Evolutionary conservation across 2,329 filamentous ascomycete genomes (phyloP), one percentile per base, ranked within the genome.

Genomic region (Fusarium liriodendri): DNA sequence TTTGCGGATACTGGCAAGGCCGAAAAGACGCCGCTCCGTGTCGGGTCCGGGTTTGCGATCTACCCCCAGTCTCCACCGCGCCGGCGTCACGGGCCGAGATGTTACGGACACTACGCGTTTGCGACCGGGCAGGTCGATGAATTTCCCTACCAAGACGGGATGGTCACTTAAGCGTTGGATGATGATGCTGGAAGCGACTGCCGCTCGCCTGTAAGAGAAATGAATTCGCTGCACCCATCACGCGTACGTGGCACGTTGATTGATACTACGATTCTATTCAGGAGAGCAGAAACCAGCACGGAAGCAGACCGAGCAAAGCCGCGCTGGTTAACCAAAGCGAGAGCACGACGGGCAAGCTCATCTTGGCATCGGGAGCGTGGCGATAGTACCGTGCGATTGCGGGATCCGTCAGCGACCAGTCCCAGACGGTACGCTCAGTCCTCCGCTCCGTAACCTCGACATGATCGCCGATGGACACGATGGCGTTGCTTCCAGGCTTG

Each of bases 391-490:
- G 66, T n/a, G 77, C 75, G 55, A 50, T n/a, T 5, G 60, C 66
- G 60, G 67, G 70, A 69, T 78, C 66, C n/a, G 64, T 73, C 50
- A 78, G 35, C 16, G 86, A 85, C 87, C 87, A 89, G 71, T 88
- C 85, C 82, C 83, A 90, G 27, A 86, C 84, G 29, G 89, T 88
- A 70, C 89, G 84, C 75, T 90, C 85, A 22, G 81, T 75, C 57
- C 86, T 87, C 57, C 85, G 84, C 75, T 83, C 85, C 10, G 84
- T 85, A 54, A 92, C 87, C 32, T 80, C 76, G 68, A 92, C 86
- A 54, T 87, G 82, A 80, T 93, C 88, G 2, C 90, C 76, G 13
- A 75, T 63, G 11, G 71, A 69, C 40, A 78, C 66, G 10, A 29
- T 54, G 8, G 78, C 77, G 18, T 81, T 72, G 22, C 77, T 74